Evolutionary conservation across 192 early-diverging fungal species (phyloP).

Genomic region (Podila epicladia): DNA sequence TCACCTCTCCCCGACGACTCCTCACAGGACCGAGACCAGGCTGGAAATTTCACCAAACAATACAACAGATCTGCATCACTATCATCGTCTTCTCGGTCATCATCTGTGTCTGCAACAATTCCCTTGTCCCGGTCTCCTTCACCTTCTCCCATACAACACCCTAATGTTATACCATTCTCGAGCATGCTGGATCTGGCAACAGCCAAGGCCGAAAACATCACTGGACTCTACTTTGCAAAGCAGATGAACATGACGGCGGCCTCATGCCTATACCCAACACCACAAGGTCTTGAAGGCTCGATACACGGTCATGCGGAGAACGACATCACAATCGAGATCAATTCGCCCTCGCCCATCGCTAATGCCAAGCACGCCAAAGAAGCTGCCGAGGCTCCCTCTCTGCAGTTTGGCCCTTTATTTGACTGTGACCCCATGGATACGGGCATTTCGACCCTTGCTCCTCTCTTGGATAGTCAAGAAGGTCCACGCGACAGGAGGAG

Average conservation of each 20-base stretch:
- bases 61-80: constrained; percentile 1
- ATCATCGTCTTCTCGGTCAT: constrained; percentile 11
- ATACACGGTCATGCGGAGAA: neutral
- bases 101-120: constrained; percentile 9
- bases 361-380: neutral
- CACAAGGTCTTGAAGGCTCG: neutral
- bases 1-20: neutral
- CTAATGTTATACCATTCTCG: constrained; percentile 25
- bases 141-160: neutral
- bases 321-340: constrained; percentile 6
- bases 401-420: neutral
- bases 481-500: too few species aligned
- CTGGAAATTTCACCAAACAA: neutral
- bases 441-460: neutral
- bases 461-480: neutral
- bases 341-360: constrained; percentile 6
- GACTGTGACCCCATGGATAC: neutral
- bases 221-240: constrained; percentile 41
- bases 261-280: too few species aligned
- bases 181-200: constrained; percentile 42
- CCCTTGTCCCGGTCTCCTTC: constrained; percentile 15
- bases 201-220: constrained; percentile 46
- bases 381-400: neutral
- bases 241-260: constrained; percentile 15
- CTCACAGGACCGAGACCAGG: neutral